A percentile compares a stretch with the other conserved stretches of the same genome.
phyloP scores from a whole-genome alignment of 139 green algal genomes.

The Pleodorina starrii region DNA sequence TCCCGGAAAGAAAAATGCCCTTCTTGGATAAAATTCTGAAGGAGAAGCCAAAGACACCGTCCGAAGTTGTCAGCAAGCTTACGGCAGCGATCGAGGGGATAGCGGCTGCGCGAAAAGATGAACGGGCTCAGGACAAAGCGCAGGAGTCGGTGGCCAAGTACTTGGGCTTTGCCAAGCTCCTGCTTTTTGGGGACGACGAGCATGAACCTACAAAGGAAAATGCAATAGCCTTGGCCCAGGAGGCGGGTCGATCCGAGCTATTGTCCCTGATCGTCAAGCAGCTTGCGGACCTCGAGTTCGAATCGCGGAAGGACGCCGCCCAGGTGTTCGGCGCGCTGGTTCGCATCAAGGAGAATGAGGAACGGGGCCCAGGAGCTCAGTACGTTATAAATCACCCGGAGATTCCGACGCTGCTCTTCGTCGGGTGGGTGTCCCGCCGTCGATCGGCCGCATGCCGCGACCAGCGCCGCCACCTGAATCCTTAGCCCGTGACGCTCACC shows the following conservation, averaged over 20 bases:
- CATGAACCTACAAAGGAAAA: slow-evolving; percentile 73
- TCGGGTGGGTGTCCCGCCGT: slow-evolving; percentile 69
- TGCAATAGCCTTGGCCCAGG: slow-evolving; percentile 71
- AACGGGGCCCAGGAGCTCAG: slow-evolving; percentile 69
- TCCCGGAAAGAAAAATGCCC: slow-evolving; percentile 35
- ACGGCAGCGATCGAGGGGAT: slow-evolving; percentile 34
- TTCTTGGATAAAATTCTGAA: slow-evolving; percentile 32
- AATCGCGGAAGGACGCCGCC: slow-evolving; percentile 88
- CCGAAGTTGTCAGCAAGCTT: slow-evolving; percentile 49
- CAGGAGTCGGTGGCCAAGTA: slow-evolving; percentile 60
- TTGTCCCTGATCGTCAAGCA: slow-evolving; percentile 74
- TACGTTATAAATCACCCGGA: slow-evolving; percentile 78
- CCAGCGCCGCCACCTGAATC: neutral
- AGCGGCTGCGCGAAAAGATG: neutral
- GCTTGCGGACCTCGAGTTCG: slow-evolving; percentile 87
- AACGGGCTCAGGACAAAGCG: slow-evolving; percentile 36
- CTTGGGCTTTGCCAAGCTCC: slow-evolving; percentile 74
- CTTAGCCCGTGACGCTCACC: neutral
- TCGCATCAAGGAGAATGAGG: slow-evolving; percentile 70
- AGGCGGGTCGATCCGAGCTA: slow-evolving; percentile 73
- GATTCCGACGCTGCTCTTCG: slow-evolving; percentile 81
- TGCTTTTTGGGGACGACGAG: slow-evolving; percentile 83
- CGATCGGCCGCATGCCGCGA: neutral
- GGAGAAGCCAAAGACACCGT: slow-evolving; percentile 35
- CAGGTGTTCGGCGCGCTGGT: slow-evolving; percentile 83